These are phyloP conservation scores for Xylariaceae sp. DNA, from an alignment of 2,329 filamentous ascomycete species.

Conservation along the genomic window DNA sequence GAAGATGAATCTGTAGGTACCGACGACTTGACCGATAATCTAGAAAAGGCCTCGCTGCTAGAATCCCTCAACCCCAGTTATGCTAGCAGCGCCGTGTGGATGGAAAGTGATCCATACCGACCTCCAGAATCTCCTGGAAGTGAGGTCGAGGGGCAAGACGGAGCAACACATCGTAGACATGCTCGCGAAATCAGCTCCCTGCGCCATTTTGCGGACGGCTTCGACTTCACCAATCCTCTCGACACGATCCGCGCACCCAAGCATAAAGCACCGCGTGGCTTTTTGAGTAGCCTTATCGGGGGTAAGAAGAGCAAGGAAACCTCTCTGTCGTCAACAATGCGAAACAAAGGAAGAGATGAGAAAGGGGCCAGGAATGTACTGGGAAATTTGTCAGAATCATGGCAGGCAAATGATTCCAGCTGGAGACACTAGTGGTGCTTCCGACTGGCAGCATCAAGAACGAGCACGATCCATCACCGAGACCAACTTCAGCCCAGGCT, in stretches of 20 bases:
- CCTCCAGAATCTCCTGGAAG: constrained; percentile 51
- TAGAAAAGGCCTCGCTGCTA: constrained; percentile 42
- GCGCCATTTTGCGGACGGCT: constrained; percentile 30
- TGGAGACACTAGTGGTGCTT: constrained; percentile 32
- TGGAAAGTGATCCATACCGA: constrained; percentile 32
- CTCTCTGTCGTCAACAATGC: constrained; percentile 16
- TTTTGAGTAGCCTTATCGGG: constrained; percentile 41
- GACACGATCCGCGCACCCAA: constrained; percentile 35
- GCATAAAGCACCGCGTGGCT: constrained; percentile 37
- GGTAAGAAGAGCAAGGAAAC: constrained; percentile 28
- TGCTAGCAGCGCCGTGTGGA: constrained; percentile 33
- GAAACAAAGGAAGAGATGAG: constrained; percentile 30
- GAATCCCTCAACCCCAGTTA: constrained; percentile 37
- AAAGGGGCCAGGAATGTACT: constrained; percentile 25
- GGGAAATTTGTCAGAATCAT: constrained; percentile 28
- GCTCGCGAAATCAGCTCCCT: constrained; percentile 21
- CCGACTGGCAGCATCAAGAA: constrained; percentile 7
- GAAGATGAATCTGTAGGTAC: constrained; percentile 33
- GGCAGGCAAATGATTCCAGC: constrained; percentile 30
- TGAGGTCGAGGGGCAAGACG: constrained; percentile 35
- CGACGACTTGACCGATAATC: constrained; percentile 42
- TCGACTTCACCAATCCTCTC: constrained; percentile 30
- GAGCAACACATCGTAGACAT: constrained; percentile 19
- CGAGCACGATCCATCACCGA: too few relatives aligned
- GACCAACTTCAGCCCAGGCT: neutral